Base-by-base conservation (phyloP, 2,329 filamentous ascomycete genomes). In the Hypomyces rosellus region DNA sequence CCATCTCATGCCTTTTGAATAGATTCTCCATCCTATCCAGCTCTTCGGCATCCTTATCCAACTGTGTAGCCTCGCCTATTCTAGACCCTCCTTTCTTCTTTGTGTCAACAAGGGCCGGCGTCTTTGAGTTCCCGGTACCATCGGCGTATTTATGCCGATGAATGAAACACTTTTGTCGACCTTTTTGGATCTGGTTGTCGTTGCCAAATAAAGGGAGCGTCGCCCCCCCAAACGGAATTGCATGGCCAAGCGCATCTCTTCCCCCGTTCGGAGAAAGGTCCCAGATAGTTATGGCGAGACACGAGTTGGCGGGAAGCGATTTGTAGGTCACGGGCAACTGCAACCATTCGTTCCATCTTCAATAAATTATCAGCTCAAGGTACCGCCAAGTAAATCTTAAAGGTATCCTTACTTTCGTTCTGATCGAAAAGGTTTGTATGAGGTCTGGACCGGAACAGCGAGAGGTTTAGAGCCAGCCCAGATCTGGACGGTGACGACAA, bases 1-100 rank as follows among this genome's bases (percentile, higher is more conserved):
- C 91, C 86, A 96, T 95, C 65, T 99, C 95, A 63, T 97, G 93
- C 69, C 96, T 95, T 70, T 99, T 99, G 65, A 99, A 87, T 18
- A 97, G 69, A 48, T 83, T 85, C 63, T 97, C 91, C 58, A 99
- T 79, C 15, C 93, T 79, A 60, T 96, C 90, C 54, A 96, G 78
- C 68, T 99, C 93, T 48, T 89, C 84, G n/a, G 72, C 72, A 53
- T 95, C 83, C 58, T 85, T 85, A 51, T 87, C 82, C n/a, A 81
- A 71, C 0, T 73, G 65, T 2, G 76, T 71, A 1, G 76, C 69
- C 1, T 72, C 71, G 5, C 72, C 74, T 38, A 74, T 77, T 50
- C 70, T 75, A 2, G 73, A 69, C 25, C 75, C 74, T 46, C 78
- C 73, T 48, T 72, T 77, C 52, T 72, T 75, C 50, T 78, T 82